Evolutionary conservation across 202 grass and related monocot species (phyloP).

Genomic region (Setaria italica): DNA sequence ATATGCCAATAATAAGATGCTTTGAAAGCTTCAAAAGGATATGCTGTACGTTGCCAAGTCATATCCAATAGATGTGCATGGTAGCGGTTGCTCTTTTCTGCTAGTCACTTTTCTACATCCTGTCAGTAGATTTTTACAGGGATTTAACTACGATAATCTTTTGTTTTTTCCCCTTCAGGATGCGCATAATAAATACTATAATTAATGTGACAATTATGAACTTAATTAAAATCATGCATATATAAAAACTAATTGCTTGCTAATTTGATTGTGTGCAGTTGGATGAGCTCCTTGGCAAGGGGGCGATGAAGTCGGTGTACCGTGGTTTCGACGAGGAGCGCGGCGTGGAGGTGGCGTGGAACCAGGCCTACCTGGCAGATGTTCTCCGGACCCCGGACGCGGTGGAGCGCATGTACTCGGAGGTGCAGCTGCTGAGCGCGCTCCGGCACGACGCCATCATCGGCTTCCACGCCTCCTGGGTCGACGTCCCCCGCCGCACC

Average conservation of each 20-base stretch:
- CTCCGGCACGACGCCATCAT: conserved; percentile 83
- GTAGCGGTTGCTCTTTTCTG: neutral
- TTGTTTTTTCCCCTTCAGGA: too few relatives aligned
- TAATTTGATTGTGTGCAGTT: conserved; percentile 45
- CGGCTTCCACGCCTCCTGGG: conserved; percentile 79
- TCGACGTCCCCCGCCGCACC: conserved; percentile 45
- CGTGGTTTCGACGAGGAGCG: conserved; percentile 77
- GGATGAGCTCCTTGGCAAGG: conserved; percentile 69
- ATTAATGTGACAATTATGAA: neutral
- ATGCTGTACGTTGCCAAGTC: conserved; percentile 20
- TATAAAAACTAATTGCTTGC: neutral
- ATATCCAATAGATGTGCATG: conserved; percentile 38
- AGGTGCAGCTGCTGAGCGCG: conserved; percentile 78
- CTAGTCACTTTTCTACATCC: neutral
- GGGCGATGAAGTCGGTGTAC: conserved; percentile 86
- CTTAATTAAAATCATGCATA: too few relatives aligned
- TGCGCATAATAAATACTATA: neutral
- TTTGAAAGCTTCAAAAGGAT: conserved; percentile 41
- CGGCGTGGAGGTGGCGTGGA: conserved; percentile 89
- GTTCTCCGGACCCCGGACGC: conserved; percentile 67
- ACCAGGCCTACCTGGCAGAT: conserved; percentile 70
- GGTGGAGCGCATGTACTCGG: conserved; percentile 78
- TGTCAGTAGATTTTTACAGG: conserved; percentile 15
- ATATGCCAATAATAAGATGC: conserved; percentile 49
- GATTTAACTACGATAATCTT: neutral